Conservation (phyloP, 768 basidiomycete genomes). For the Heimioporus sp. region DNA sequence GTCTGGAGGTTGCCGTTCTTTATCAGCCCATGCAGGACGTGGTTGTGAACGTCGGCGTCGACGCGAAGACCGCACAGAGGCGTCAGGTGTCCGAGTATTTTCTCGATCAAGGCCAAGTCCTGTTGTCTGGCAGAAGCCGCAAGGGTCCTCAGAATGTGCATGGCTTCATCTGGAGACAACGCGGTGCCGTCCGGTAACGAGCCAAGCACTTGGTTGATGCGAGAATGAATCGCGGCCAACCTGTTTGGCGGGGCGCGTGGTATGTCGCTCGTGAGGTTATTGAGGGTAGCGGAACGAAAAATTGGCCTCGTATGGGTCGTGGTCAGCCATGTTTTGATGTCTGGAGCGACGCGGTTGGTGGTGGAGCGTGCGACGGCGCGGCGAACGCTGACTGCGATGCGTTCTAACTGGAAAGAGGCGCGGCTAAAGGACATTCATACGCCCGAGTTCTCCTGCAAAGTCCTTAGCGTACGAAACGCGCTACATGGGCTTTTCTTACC, state of each 20-base stretch:
- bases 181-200: constrained; percentile 15
- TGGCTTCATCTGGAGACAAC: constrained; percentile 29
- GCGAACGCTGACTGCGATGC: constrained; percentile 23
- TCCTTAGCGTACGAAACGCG: constrained; percentile 4
- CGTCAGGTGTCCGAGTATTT: constrained; percentile 49
- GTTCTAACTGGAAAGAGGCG: constrained; percentile 34
- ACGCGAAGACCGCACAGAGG: constrained; percentile 45
- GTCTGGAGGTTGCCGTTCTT: constrained; percentile 42
- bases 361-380: constrained; percentile 18
- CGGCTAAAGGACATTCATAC: constrained; percentile 62
- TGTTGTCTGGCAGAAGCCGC: constrained; percentile 49
- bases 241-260: constrained; percentile 15
- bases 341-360: constrained; percentile 9
- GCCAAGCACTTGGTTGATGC: constrained; percentile 21
- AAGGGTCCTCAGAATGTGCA: constrained; percentile 43
- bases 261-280: constrained; percentile 6
- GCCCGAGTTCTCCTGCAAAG: constrained; percentile 14
- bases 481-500: no score
- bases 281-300: background rate
- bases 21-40: constrained; percentile 49
- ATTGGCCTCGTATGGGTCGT: constrained; percentile 9
- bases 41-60: constrained; percentile 46
- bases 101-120: constrained; percentile 54
- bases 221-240: constrained; percentile 21
- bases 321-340: constrained; percentile 22